Conservation (phyloP, 2,329 filamentous ascomycete genomes). For the Lecanicillium sp. region DNA sequence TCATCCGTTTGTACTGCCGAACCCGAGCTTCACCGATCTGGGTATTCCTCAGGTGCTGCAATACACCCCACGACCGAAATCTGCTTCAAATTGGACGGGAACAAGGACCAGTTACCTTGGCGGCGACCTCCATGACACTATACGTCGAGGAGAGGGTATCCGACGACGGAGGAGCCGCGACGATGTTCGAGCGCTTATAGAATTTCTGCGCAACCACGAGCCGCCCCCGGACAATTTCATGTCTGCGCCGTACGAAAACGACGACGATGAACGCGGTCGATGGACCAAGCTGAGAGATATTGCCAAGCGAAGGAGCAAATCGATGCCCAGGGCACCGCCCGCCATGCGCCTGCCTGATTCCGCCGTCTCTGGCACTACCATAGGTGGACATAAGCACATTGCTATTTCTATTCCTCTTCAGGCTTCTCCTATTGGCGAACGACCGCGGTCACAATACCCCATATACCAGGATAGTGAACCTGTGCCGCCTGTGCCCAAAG, state of each 20-base stretch:
- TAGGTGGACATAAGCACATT: constrained; percentile 46
- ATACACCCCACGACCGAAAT: constrained; percentile 2
- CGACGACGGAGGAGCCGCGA: constrained; percentile 11
- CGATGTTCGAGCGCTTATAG: constrained; percentile 29
- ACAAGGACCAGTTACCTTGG: constrained; percentile 9
- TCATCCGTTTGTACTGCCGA: constrained; percentile 7
- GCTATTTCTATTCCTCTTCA: constrained; percentile 52
- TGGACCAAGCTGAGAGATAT: constrained; percentile 36
- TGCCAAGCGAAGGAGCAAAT: constrained; percentile 26
- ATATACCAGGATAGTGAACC: constrained; percentile 12
- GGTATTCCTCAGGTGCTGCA: constrained; percentile 6
- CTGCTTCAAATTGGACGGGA: neutral
- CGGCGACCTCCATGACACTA: constrained; percentile 5
- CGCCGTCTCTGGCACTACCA: constrained; percentile 45
- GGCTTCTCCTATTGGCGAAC: constrained; percentile 32
- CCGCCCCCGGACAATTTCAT: constrained; percentile 43
- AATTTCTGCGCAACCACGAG: constrained; percentile 40
- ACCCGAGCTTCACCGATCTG: constrained; percentile 5
- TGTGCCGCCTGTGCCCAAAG: constrained; percentile 12
- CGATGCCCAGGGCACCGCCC: constrained; percentile 18
- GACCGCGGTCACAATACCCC: constrained; percentile 24
- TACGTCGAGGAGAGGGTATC: neutral
- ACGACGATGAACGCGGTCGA: constrained; percentile 24
- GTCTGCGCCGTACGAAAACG: constrained; percentile 30
- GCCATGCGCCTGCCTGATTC: constrained; percentile 42